phyloP scores from a whole-genome alignment of 139 green algal species.

The Ettlia oleoabundans region DNA sequence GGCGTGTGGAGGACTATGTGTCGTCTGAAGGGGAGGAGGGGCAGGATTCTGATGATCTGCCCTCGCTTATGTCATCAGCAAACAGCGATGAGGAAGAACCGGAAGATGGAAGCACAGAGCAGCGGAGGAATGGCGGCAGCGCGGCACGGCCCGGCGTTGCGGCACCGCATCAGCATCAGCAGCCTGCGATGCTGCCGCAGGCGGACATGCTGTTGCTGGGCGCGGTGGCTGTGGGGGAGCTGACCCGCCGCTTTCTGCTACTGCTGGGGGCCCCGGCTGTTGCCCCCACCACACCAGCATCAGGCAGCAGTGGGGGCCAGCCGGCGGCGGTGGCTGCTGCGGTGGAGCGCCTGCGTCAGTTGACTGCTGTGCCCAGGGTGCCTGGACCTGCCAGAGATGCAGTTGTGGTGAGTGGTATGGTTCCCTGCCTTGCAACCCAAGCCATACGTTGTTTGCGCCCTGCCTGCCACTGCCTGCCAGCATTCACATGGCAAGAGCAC shows the following conservation, averaged over 20 bases:
- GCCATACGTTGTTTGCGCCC: background rate
- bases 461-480: background rate
- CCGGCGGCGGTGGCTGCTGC: background rate
- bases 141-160: background rate
- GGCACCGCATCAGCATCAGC: background rate
- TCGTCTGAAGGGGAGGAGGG: constrained; percentile 1
- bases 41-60: no score
- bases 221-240: constrained; percentile 33
- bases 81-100: no score
- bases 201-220: constrained; percentile 46
- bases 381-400: background rate
- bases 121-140: background rate
- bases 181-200: background rate
- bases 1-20: background rate
- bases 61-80: no score
- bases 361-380: background rate
- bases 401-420: constrained; percentile 4
- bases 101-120: no score
- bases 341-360: background rate
- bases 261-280: constrained; percentile 1
- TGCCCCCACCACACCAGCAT: background rate
- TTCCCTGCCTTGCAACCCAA: no score
- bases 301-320: background rate
- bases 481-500: background rate
- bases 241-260: constrained; percentile 39